A percentile compares a stretch with the other conserved stretches of the same genome.
Evolutionary conservation across 1,139 yeast genomes (phyloP).

Genomic region (Chernovozyma aurita): DNA sequence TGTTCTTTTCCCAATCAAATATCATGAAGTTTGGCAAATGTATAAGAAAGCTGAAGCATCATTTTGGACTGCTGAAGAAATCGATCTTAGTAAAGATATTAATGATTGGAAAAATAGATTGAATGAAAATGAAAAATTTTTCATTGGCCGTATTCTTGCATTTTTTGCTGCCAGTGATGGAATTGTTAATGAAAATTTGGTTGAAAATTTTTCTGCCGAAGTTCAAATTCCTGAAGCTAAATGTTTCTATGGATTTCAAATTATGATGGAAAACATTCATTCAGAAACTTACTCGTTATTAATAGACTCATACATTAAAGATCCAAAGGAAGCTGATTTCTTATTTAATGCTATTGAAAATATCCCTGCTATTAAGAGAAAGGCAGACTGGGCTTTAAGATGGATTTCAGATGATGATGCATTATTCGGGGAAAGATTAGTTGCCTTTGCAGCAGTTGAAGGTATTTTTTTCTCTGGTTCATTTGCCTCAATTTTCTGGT

Average conservation of each 20-base stretch:
- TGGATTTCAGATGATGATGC: conserved; percentile 91
- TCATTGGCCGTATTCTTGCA: conserved; percentile 90
- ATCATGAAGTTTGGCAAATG: conserved; percentile 98
- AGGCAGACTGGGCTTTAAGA: conserved; percentile 97
- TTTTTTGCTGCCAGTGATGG: conserved; percentile 98
- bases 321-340: conserved; percentile 84
- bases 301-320: conserved; percentile 92
- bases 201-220: conserved; percentile 95
- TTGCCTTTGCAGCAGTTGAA: conserved; percentile 98
- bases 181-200: conserved; percentile 93
- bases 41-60: conserved; percentile 99
- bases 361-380: conserved; percentile 89
- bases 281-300: conserved; percentile 93
- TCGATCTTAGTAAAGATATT: conserved; percentile 87
- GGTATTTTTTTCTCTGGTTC: conserved; percentile 98
- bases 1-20: conserved; percentile 94
- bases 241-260: conserved; percentile 98
- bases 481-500: conserved; percentile 97
- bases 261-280: conserved; percentile 99
- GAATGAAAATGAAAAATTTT: conserved; percentile 86
- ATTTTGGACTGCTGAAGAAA: conserved; percentile 99
- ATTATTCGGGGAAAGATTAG: conserved; percentile 88
- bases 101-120: conserved; percentile 85
- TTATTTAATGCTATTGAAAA: conserved; percentile 92
- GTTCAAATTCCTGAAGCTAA: conserved; percentile 97